Base-by-base conservation (phyloP, 495 filamentous ascomycete genomes). In the Neohortaea acidophila region DNA sequence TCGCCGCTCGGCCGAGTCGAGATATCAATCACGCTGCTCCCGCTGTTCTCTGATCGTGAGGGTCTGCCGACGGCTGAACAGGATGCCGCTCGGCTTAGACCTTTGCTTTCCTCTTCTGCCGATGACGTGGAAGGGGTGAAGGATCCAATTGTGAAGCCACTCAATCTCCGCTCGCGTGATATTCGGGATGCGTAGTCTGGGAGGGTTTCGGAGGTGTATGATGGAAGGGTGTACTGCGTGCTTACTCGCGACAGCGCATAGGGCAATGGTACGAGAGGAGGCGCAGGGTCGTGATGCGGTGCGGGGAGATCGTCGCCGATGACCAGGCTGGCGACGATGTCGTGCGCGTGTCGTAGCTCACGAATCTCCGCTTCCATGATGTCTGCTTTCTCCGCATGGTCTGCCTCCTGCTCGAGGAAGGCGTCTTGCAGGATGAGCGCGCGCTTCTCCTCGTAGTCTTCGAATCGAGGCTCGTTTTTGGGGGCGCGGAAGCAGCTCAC, bases 281-380 rank as follows among this genome's bases (percentile, higher is more conserved):
- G 47, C 15, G 47, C 42, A 21, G 47, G 38, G 19, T 46, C 50
- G 39, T 52, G 49, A 7, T 47, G 39, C 9, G 43, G 42, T 10
- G 42, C 25, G 14, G 39, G 41, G 5, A 50, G 9, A 4, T 47
- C 47, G 27, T 44, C 40, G 12, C 32, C 41, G n/a, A 36, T 13
- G 3, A 60, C 45, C 9, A 59, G 23, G 10, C 33, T 39, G 24
- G 49, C 48, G 2, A 60, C 57, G 27, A 58, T 52, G 17, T 48
- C 49, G 27, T 55, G 51, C 2, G 56, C 58, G 6, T 50, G 39
- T 8, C 52, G 43, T 8, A 64, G 45, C 31, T 55, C 51, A 2
- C 47, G 41, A 38, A 64, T 59, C 42, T 64, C 59, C 10, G 54
- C 58, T 38, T 61, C 59, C 59, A 64, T 62, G 17, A 58, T 52